Base-by-base conservation (phyloP, 2,329 filamentous ascomycete genomes). In the Exophiala mesophila region DNA sequence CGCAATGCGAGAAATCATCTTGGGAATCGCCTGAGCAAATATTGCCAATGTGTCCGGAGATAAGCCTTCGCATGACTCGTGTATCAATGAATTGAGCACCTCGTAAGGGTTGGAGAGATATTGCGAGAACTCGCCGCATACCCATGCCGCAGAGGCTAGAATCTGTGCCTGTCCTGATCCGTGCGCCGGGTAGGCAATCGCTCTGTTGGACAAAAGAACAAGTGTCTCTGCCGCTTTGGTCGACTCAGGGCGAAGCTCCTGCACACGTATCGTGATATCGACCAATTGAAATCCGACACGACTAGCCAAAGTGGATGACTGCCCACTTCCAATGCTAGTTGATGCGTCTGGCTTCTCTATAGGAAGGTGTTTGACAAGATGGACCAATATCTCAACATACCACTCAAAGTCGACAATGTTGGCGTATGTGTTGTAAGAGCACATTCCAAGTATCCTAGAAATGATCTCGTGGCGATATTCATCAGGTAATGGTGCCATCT, bases 361-460 rank as follows among this genome's bases (percentile, higher is more conserved):
- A 8, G 55, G 52, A 17, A 57, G 49, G 18, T 53, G 52, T 15
- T 46, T 44, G 16, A 57, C 80, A 10, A 98, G 75, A 59, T 95
- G 88, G 4, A 87, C 83, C 20, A 98, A 69, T 19, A 95, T 79
- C 53, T 92, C 86, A 53, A 97, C 84, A 62, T 97, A 97, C 92
- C 92, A 98, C 54, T 96, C 90, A 62, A 98, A 98, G 60, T 98
- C 90, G 39, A 76, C 70, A 35, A 98, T 73, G 58, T 88, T 87
- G 28, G 77, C 76, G 62, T 97, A 98, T 48, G 88, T 95, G 52
- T 89, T 84, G 52, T 82, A 80, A 6, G 88, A 86, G 62, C 90
- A 97, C 80, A 98, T 94, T 47, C 82, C 80, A 8, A 97, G 63
- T 47, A 97, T 88, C 45, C 85, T 78, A 43, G 77, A 76, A 39